Conservation (phyloP, 202 grass and related monocot species). For the Brachypodium distachyon region DNA sequence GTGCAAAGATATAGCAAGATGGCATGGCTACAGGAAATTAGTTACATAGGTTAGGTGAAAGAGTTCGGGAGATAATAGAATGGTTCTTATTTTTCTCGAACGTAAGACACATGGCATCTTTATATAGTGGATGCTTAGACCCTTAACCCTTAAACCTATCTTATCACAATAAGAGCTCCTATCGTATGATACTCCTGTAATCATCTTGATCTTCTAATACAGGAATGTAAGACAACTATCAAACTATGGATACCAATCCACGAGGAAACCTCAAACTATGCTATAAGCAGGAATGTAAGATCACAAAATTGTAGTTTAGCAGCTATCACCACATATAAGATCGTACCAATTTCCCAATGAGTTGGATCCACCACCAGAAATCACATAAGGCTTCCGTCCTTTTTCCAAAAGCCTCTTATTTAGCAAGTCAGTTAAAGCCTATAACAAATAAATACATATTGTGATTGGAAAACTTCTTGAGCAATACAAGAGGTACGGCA, state of each 20-base stretch:
- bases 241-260: background rate
- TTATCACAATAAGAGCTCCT: background rate
- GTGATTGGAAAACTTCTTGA: background rate
- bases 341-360: slow-evolving; percentile 80
- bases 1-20: background rate
- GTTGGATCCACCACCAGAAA: slow-evolving; percentile 96
- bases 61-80: background rate
- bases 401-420: slow-evolving; percentile 62
- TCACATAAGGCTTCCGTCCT: slow-evolving; percentile 79
- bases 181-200: background rate
- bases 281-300: background rate
- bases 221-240: background rate
- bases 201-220: background rate
- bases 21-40: background rate
- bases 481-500: background rate
- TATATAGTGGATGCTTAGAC: background rate
- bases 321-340: background rate
- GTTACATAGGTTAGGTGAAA: background rate
- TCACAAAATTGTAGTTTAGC: background rate
- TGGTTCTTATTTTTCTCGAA: background rate
- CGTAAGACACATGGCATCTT: background rate
- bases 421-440: slow-evolving; percentile 75
- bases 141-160: background rate
- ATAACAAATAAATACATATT: background rate
- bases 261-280: background rate